Conservation (phyloP, 2,329 filamentous ascomycete genomes). For the Thelonectria olida region DNA sequence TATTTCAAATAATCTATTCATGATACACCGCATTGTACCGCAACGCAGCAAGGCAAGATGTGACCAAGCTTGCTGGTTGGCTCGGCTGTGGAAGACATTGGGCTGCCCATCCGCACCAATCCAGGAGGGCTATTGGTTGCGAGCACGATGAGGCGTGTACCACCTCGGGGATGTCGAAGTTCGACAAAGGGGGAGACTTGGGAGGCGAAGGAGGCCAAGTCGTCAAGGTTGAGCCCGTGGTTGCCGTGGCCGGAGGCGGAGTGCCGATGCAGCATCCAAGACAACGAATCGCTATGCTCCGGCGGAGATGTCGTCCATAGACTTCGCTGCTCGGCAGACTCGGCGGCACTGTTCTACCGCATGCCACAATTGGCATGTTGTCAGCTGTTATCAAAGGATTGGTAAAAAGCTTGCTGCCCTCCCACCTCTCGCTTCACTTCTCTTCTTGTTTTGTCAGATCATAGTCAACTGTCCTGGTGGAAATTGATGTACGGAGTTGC, state of each 20-base stretch:
- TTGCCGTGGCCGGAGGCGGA: slow-evolving; percentile 15
- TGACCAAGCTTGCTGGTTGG: slow-evolving; percentile 22
- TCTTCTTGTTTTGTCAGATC: background rate
- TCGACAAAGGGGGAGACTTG: no score
- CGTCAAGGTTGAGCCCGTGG: slow-evolving; percentile 4
- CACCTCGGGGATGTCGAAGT: slow-evolving; percentile 13
- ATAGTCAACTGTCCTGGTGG: background rate
- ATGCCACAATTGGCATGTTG: background rate
- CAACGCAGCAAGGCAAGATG: slow-evolving; percentile 3
- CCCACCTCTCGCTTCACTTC: background rate
- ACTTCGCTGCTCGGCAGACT: slow-evolving; percentile 24
- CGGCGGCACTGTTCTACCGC: slow-evolving; percentile 20
- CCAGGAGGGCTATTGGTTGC: slow-evolving; percentile 28
- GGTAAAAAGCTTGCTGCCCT: slow-evolving; percentile 11
- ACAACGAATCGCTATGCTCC: slow-evolving; percentile 8
- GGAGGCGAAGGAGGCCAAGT: slow-evolving; percentile 6
- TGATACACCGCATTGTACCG: slow-evolving; percentile 6
- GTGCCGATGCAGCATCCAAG: slow-evolving; percentile 7
- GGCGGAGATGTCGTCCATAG: background rate
- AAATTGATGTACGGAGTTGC: slow-evolving; percentile 1
- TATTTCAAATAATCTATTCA: slow-evolving; percentile 5
- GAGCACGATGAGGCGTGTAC: slow-evolving; percentile 8
- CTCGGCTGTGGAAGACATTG: slow-evolving; percentile 18
- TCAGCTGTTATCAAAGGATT: slow-evolving; percentile 35
- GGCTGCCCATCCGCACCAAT: slow-evolving; percentile 31